These are phyloP conservation scores for Stropharia rugosoannulata DNA, from an alignment of 768 basidiomycete species.

Conservation along the genomic window DNA sequence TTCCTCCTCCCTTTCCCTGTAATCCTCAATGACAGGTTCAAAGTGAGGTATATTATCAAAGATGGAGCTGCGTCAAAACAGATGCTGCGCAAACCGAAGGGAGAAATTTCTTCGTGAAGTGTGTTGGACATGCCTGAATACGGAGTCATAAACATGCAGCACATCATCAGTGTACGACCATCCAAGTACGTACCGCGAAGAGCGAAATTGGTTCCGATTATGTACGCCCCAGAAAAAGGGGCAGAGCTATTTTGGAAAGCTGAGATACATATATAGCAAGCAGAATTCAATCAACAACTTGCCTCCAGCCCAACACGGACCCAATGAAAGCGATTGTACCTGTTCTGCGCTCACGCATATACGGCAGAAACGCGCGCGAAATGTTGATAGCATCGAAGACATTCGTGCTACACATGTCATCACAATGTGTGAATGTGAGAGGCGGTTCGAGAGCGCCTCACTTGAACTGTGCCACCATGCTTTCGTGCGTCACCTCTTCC, in stretches of 20 bases:
- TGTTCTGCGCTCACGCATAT: constrained; percentile 38
- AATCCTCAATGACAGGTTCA: constrained; percentile 30
- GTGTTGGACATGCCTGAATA: constrained; percentile 20
- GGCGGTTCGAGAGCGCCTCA: no score
- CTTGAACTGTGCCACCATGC: no score
- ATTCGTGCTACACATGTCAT: constrained; percentile 30
- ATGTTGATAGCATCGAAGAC: constrained; percentile 45
- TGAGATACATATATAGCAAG: not conserved
- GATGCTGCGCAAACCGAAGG: constrained; percentile 34
- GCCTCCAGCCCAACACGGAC: constrained; percentile 39
- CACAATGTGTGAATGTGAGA: not conserved
- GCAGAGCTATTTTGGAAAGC: constrained; percentile 16
- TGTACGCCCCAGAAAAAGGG: constrained; percentile 33
- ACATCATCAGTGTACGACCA: not conserved
- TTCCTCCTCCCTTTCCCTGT: constrained; percentile 22
- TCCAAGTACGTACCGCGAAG: constrained; percentile 22
- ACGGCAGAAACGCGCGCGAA: constrained; percentile 43
- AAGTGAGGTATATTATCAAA: constrained; percentile 23
- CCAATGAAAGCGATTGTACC: constrained; percentile 45
- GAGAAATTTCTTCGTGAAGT: constrained; percentile 33
- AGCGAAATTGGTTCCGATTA: constrained; percentile 38
- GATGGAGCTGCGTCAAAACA: constrained; percentile 37
- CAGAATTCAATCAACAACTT: not conserved
- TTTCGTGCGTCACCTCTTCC: no score
- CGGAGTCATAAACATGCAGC: not conserved